Conservation (phyloP, 192 early-diverging fungal genomes). For the Coemansia sp. region DNA sequence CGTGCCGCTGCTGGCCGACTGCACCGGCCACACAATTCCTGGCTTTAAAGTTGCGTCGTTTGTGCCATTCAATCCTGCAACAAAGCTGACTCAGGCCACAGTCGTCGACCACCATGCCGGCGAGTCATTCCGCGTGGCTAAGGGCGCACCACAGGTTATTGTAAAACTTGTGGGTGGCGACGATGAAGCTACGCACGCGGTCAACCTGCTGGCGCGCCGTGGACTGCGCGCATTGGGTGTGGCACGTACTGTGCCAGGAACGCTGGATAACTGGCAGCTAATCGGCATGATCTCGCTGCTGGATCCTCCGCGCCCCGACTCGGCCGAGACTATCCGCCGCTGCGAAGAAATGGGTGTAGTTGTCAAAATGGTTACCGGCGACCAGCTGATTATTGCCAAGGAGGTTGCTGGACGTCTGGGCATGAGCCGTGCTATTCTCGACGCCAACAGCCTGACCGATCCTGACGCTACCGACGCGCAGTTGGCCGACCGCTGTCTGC, state of each 20-base stretch:
- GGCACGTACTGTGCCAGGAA: slow-evolving; percentile 69
- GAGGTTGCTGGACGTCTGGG: slow-evolving; percentile 87
- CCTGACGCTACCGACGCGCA: slow-evolving; percentile 73
- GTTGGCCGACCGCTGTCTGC: slow-evolving; percentile 76
- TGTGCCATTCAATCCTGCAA: slow-evolving; percentile 89
- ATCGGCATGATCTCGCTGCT: slow-evolving; percentile 90
- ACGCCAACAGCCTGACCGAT: slow-evolving; percentile 82
- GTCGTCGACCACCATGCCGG: slow-evolving; percentile 69
- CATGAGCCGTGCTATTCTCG: slow-evolving; percentile 88
- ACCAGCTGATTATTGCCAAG: slow-evolving; percentile 93
- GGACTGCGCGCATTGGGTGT: slow-evolving; percentile 94
- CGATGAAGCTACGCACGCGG: slow-evolving; percentile 77
- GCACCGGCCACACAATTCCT: slow-evolving; percentile 71
- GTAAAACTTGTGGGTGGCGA: slow-evolving; percentile 77
- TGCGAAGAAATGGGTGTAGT: slow-evolving; percentile 84
- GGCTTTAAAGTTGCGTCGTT: slow-evolving; percentile 90
- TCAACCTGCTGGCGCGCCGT: slow-evolving; percentile 79
- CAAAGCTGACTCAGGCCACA: slow-evolving; percentile 90
- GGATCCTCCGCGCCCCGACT: slow-evolving; percentile 88
- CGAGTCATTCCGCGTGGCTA: slow-evolving; percentile 82
- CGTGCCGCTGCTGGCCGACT: slow-evolving; percentile 67
- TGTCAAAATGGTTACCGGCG: slow-evolving; percentile 97
- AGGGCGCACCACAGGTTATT: slow-evolving; percentile 95
- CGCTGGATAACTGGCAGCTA: slow-evolving; percentile 67
- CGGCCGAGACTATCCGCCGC: slow-evolving; percentile 77